Percentiles rank a stretch among this genome's conserved stretches.
Conservation (phyloP, 257 asterid species). For the Gentiana straminea region DNA sequence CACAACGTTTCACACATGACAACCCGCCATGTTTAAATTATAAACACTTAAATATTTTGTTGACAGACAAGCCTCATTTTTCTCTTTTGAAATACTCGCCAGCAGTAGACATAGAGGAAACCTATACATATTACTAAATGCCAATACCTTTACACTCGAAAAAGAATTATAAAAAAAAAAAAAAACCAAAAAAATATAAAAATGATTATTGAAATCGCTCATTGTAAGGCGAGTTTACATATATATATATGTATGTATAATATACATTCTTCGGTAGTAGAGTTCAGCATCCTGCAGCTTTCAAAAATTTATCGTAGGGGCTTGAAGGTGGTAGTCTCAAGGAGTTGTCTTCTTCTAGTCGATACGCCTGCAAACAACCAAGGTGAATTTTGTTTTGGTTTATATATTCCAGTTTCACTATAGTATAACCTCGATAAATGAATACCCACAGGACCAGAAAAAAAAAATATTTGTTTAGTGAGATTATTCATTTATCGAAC, state of each 20-base stretch:
- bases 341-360: slow-evolving; percentile 20
- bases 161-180: slow-evolving; percentile 15
- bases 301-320: slow-evolving; percentile 43
- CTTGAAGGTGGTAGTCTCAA: slow-evolving; percentile 47
- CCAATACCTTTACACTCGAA: neutral
- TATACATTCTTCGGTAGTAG: neutral
- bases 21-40: no score
- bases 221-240: neutral
- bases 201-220: neutral
- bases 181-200: neutral
- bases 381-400: slow-evolving; percentile 10
- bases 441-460: slow-evolving; percentile 11
- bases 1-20: no score
- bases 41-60: no score
- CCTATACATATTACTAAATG: slow-evolving; percentile 10
- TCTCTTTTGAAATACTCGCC: neutral
- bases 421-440: slow-evolving; percentile 15
- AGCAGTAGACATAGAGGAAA: slow-evolving; percentile 5
- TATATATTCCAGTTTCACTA: slow-evolving; percentile 5
- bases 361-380: slow-evolving; percentile 22
- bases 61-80: no score
- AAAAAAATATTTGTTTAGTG: neutral
- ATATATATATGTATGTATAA: slow-evolving; percentile 7
- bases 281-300: slow-evolving; percentile 41
- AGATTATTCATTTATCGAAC: neutral